Evolutionary conservation across 2,329 filamentous ascomycete genomes (phyloP).

Genomic region (Alternaria rosae): DNA sequence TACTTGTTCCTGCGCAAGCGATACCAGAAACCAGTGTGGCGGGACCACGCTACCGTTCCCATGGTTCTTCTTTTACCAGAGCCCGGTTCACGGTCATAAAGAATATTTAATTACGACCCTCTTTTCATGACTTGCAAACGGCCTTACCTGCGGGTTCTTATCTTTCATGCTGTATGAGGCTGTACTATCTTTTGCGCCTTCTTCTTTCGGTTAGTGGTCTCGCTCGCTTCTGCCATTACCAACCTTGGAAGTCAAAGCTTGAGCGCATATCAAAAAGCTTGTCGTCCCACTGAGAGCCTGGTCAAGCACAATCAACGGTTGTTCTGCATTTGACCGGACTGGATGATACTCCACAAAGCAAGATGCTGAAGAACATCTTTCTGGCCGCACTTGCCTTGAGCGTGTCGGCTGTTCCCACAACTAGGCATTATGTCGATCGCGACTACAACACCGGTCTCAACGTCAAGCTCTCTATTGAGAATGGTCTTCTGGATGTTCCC

Average conservation of each 20-base stretch:
- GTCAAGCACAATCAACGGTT: not conserved
- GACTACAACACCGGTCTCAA: slow-evolving; percentile 5
- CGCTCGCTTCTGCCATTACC: not conserved
- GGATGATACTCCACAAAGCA: not conserved
- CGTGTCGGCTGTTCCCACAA: slow-evolving; percentile 3
- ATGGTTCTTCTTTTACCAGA: not conserved
- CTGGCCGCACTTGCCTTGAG: slow-evolving; percentile 4
- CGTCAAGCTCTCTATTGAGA: slow-evolving; percentile 37
- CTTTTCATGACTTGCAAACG: not conserved
- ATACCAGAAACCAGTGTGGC: not conserved
- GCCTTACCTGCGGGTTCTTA: not conserved
- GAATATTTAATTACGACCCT: not conserved
- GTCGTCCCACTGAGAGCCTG: not conserved
- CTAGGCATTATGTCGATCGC: not conserved
- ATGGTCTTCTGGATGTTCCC: slow-evolving; percentile 34
- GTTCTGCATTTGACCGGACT: not conserved
- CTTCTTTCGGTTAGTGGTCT: slow-evolving; percentile 2
- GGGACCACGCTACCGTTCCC: not conserved
- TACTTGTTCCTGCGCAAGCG: not conserved
- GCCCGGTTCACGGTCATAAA: not conserved
- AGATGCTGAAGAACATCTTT: slow-evolving; percentile 7
- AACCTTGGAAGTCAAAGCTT: slow-evolving; percentile 4
- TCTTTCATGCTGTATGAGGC: not conserved
- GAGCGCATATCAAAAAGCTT: slow-evolving; percentile 5
- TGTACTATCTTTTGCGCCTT: slow-evolving; percentile 2